Conservation (phyloP, 257 asterid genomes). For the Solanum peruvianum region DNA sequence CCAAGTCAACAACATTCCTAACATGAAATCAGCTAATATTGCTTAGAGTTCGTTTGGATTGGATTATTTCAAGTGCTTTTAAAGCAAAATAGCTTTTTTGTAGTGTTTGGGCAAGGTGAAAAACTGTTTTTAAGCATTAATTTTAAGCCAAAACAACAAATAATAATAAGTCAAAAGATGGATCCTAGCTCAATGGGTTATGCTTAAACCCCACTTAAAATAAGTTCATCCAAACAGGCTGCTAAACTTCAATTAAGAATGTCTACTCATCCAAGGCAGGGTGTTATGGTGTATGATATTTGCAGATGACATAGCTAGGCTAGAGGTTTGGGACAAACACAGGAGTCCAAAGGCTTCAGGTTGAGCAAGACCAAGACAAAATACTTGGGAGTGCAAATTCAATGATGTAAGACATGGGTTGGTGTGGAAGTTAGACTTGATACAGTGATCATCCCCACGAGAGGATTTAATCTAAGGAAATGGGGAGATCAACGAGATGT, state of each 20-base stretch:
- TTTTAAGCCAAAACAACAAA: not conserved
- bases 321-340: not conserved
- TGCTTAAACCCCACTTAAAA: not conserved
- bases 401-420: not conserved
- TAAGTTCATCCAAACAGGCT: not conserved
- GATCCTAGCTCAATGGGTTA: not conserved
- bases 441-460: not conserved
- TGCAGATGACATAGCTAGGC: not conserved
- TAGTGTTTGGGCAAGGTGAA: not conserved
- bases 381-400: not conserved
- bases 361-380: not conserved
- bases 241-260: not conserved
- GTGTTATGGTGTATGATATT: not conserved
- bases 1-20: not conserved
- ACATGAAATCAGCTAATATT: not conserved
- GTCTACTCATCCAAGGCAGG: not conserved
- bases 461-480: not conserved
- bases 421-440: not conserved
- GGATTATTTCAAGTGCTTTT: not conserved
- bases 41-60: not conserved
- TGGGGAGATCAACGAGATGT: not conserved
- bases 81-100: too few relatives aligned
- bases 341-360: not conserved
- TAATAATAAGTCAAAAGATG: not conserved
- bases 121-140: not conserved